Evolutionary conservation across 2,329 filamentous ascomycete species (phyloP).

Genomic region (Helotiales sp.): DNA sequence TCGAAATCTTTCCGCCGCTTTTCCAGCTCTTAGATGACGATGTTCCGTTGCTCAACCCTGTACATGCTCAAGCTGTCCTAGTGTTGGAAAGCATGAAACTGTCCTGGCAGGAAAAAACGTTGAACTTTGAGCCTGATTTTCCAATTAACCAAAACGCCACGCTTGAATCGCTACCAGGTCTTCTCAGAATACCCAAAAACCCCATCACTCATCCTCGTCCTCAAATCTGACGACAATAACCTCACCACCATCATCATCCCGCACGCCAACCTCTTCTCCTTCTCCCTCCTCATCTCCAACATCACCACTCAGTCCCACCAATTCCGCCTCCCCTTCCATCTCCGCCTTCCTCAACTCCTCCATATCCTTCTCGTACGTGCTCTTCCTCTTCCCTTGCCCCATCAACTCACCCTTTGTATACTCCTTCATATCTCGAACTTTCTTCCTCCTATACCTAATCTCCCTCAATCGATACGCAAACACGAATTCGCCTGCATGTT

Average conservation of each 20-base stretch:
- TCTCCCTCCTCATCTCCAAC: conserved; percentile 3
- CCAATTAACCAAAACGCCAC: background rate
- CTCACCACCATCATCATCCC: conserved; percentile 13
- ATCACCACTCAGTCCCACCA: conserved; percentile 6
- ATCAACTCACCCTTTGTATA: conserved; percentile 14
- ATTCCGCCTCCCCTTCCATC: conserved; percentile 4
- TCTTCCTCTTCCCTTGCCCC: background rate
- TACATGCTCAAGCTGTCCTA: too few species aligned
- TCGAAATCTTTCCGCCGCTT: too few species aligned
- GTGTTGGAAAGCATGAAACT: too few species aligned
- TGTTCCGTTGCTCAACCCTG: too few species aligned
- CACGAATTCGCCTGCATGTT: conserved; percentile 12
- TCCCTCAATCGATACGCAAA: conserved; percentile 19
- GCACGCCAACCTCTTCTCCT: background rate
- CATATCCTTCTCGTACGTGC: background rate
- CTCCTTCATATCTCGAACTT: conserved; percentile 8
- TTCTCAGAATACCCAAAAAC: too few species aligned
- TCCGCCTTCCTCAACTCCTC: background rate
- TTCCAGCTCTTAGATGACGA: too few species aligned
- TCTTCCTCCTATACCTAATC: conserved; percentile 13
- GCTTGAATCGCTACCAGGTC: background rate
- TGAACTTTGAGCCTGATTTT: too few species aligned
- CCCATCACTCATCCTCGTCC: conserved; percentile 1
- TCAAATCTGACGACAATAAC: conserved; percentile 6
- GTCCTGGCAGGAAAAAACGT: too few species aligned